These are phyloP conservation scores for Pyracantha coccinea DNA, from an alignment of 331 rosid species.

Conservation along the genomic window DNA sequence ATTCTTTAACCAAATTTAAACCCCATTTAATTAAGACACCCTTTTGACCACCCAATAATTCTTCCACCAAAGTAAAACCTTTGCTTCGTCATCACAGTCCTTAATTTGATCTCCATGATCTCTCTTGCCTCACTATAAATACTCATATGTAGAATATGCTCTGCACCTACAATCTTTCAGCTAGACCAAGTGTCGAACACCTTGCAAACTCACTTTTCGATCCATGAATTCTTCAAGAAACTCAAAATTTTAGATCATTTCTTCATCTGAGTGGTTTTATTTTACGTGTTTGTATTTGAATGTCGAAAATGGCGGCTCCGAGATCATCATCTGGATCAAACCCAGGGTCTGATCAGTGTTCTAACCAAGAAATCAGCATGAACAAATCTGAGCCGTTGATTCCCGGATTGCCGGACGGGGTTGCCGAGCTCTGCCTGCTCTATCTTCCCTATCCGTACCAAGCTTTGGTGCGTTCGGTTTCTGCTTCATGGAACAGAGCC, in stretches of 20 bases:
- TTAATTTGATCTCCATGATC: background rate
- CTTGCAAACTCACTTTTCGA: background rate
- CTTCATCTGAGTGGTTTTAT: background rate
- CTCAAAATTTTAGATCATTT: background rate
- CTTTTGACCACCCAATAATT: conserved; percentile 10
- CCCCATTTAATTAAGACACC: background rate
- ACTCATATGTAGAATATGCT: background rate
- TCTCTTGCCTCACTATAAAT: background rate
- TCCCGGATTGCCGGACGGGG: conserved; percentile 51
- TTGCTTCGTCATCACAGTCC: conserved; percentile 8
- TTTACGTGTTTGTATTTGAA: background rate
- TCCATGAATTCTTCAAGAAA: background rate
- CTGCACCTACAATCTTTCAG: background rate
- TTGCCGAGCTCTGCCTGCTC: conserved; percentile 57
- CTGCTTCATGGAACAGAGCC: conserved; percentile 52
- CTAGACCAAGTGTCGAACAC: conserved; percentile 1
- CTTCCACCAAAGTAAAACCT: conserved; percentile 5
- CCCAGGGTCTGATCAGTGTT: background rate
- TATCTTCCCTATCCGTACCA: conserved; percentile 61
- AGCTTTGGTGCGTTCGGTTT: conserved; percentile 44
- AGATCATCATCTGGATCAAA: background rate
- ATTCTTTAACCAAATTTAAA: too few relatives aligned
- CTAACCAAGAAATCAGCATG: background rate
- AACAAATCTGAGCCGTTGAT: conserved; percentile 25
- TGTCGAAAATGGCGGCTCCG: conserved; percentile 1